Evolutionary conservation across 148 eudicot species (phyloP).

Genomic region (Cornus kousa): DNA sequence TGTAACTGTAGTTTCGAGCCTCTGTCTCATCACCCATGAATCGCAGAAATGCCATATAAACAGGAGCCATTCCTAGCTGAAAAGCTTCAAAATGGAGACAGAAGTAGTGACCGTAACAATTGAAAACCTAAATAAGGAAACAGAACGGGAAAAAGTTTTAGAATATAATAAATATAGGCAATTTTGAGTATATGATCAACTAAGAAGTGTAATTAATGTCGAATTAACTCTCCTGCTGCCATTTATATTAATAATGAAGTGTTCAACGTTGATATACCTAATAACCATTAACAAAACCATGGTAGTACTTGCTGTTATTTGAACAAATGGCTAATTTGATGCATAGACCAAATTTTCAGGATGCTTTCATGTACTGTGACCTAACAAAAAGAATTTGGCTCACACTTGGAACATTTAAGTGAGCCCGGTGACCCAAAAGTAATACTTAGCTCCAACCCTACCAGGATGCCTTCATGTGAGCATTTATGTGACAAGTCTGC

Average conservation of each 20-base stretch:
- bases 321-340: neutral
- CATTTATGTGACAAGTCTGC: too few relatives aligned
- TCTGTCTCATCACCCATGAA: slow-evolving; percentile 50
- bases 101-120: slow-evolving; percentile 46
- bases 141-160: neutral
- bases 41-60: slow-evolving; percentile 49
- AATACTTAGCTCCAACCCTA: too few relatives aligned
- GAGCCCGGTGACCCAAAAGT: neutral
- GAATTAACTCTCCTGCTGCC: too few relatives aligned
- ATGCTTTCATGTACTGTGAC: neutral
- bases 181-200: neutral
- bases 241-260: too few relatives aligned
- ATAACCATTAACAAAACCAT: too few relatives aligned
- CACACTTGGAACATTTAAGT: neutral
- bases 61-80: slow-evolving; percentile 49
- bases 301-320: neutral
- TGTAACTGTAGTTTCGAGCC: slow-evolving; percentile 40
- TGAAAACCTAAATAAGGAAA: slow-evolving; percentile 33
- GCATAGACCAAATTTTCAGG: slow-evolving; percentile 1
- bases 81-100: slow-evolving; percentile 49
- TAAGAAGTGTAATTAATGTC: neutral
- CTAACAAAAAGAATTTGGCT: neutral
- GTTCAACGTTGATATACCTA: too few relatives aligned
- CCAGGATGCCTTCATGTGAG: too few relatives aligned
- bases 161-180: neutral